phyloP scores from a whole-genome alignment of 768 basidiomycete species.

The Zangia roseola region DNA sequence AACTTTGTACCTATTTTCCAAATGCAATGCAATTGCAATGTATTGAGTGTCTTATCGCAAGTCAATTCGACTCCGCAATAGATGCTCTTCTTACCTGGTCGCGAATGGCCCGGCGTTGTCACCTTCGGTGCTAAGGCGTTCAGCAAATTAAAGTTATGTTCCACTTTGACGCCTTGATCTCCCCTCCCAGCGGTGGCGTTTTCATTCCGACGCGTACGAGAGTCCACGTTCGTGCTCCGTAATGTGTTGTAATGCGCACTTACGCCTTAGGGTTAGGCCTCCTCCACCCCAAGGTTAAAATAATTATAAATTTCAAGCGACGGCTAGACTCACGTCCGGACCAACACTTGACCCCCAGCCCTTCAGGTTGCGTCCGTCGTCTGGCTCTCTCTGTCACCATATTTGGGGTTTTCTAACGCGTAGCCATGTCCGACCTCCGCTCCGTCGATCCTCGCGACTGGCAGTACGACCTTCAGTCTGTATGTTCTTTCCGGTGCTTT shows the following conservation, averaged over 20 bases:
- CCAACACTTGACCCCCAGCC: background rate
- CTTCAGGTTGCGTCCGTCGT: background rate
- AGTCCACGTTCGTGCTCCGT: conserved; percentile 14
- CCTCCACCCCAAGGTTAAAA: conserved; percentile 10
- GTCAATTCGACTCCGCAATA: background rate
- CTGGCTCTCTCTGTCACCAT: background rate
- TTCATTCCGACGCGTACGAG: conserved; percentile 16
- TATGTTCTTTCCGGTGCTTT: conserved; percentile 34
- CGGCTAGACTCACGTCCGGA: background rate
- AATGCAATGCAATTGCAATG: conserved; percentile 8
- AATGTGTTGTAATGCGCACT: conserved; percentile 15
- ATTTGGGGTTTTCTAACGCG: background rate
- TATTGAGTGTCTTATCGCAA: conserved; percentile 2
- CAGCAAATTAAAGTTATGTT: conserved; percentile 5
- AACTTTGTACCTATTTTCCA: conserved; percentile 17
- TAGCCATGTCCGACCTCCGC: conserved; percentile 62
- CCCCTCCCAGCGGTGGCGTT: conserved; percentile 15
- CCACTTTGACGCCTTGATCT: conserved; percentile 1
- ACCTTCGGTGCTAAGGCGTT: background rate
- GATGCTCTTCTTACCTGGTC: background rate
- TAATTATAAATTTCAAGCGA: conserved; percentile 13
- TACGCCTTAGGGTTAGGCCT: conserved; percentile 13
- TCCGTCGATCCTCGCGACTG: conserved; percentile 75
- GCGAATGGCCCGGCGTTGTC: background rate
- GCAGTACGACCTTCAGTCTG: conserved; percentile 79